phyloP scores from a whole-genome alignment of 257 asterid genomes.

The Anisodus acutangulus region DNA sequence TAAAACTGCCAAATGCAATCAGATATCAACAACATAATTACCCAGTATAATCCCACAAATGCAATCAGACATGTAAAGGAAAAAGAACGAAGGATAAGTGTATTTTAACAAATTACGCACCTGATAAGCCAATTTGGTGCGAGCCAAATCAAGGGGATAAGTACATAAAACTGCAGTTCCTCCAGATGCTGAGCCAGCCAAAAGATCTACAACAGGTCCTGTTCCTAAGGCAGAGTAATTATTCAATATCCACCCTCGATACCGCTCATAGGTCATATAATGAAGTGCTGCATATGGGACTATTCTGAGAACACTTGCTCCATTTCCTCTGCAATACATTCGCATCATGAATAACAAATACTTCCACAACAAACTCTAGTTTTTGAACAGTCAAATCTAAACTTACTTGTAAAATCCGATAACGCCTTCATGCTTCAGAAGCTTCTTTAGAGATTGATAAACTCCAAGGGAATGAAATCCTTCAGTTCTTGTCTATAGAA shows the following conservation, averaged over 20 bases:
- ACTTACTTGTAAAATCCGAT: conserved; percentile 86
- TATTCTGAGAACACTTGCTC: conserved; percentile 95
- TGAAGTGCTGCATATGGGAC: conserved; percentile 97
- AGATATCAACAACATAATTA: not conserved
- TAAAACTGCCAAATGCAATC: not conserved
- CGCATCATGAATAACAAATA: not conserved
- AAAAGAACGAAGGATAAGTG: conserved; percentile 25
- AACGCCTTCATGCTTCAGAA: conserved; percentile 84
- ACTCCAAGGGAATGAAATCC: conserved; percentile 86
- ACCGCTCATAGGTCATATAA: conserved; percentile 93
- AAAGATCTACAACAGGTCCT: conserved; percentile 88
- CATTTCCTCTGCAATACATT: conserved; percentile 76
- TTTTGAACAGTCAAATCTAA: conserved; percentile 2
- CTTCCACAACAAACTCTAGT: conserved; percentile 22
- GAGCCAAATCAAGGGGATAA: conserved; percentile 96
- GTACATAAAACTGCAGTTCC: conserved; percentile 99
- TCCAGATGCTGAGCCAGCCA: conserved; percentile 98
- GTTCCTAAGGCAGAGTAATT: conserved; percentile 76
- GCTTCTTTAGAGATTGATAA: conserved; percentile 79
- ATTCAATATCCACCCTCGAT: conserved; percentile 74
- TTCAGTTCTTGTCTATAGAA: conserved; percentile 78
- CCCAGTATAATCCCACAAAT: too few species aligned
- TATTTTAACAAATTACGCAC: conserved; percentile 40
- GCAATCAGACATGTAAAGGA: not conserved
- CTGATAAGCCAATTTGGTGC: conserved; percentile 99